Conservation (phyloP, 179 eudicot genomes). For the Silene vulgaris region DNA sequence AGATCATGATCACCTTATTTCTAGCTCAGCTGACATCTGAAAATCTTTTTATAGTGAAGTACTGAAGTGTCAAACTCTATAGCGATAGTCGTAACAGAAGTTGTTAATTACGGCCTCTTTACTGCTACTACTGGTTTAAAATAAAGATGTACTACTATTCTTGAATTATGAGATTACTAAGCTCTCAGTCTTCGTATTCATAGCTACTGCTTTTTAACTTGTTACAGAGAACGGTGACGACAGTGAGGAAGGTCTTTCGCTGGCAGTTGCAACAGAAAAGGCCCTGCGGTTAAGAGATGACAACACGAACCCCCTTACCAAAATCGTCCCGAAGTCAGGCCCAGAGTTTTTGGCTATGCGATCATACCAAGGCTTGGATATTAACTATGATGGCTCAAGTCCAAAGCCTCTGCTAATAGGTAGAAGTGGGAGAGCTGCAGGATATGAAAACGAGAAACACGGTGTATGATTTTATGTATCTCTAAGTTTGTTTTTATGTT, state of each 20-base stretch:
- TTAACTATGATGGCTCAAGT: conserved; percentile 31
- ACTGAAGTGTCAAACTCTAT: too few species aligned
- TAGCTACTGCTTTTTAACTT: neutral
- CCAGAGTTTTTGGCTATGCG: conserved; percentile 67
- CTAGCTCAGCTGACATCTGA: too few species aligned
- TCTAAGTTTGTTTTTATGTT: neutral
- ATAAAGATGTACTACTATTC: neutral
- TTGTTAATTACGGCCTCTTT: too few species aligned
- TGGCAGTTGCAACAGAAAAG: conserved; percentile 60
- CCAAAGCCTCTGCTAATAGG: conserved; percentile 64
- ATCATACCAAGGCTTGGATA: conserved; percentile 74
- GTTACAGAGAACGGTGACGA: conserved; percentile 35
- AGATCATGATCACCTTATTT: too few species aligned
- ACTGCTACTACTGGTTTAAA: too few species aligned
- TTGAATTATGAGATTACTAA: neutral
- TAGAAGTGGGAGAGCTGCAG: conserved; percentile 79
- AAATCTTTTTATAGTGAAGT: too few species aligned
- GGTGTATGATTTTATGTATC: neutral
- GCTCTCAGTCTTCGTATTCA: neutral
- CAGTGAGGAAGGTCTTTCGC: conserved; percentile 42
- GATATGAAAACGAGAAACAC: conserved; percentile 53
- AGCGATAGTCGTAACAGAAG: too few species aligned
- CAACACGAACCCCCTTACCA: conserved; percentile 31
- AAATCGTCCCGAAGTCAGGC: conserved; percentile 61
- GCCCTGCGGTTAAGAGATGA: conserved; percentile 50